Evolutionary conservation across 2,329 filamentous ascomycete genomes (phyloP), one percentile per base, ranked within the genome.

Genomic region (Fusarium sp.): DNA sequence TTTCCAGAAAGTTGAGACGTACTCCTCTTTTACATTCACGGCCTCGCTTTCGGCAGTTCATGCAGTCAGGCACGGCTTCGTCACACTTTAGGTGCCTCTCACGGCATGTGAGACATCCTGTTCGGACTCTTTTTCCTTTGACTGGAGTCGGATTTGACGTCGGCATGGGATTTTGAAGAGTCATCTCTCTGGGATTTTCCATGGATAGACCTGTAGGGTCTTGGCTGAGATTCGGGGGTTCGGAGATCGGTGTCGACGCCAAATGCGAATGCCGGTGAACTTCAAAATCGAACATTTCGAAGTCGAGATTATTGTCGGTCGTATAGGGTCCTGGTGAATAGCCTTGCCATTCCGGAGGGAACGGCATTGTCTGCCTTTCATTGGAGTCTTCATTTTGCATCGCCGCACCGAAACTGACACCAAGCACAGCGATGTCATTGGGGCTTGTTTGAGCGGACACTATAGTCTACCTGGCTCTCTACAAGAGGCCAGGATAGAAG

Each of bases 71-170:
- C 7, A 82, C 75, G 8, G 86, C 91, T 80, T 97, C 94, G 78
- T 97, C 95, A 80, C 95, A 97, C 81, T 97, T 97, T 55, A 97
- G 84, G 84, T 97, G 95, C 49, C 94, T 86, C 80, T 97, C 93
- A 73, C 95, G 88, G 81, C 95, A 98, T 5, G 95, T 98, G 72
- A 97, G 83, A 79, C 95, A 98, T 40, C 95, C 95, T 6, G 95
- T 98, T 49, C 95, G 90, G 20, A 97, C 94, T 71, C 95, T 87
- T 82, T 92, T 95, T n/a, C 93, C 70, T 64, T 80, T 80, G 3
- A 62, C 57, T 27, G 67, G 59, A 17, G 68, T 62, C 18, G 65
- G 45, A 66, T 53, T 60, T 66, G 69, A 54, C 18, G 52, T 41
- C 17, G 48, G 38, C 44, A 45, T 68, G 26, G 65, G 41, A 35